Base-by-base conservation (phyloP, 192 early-diverging fungal species). In the Podila clonocystis region DNA sequence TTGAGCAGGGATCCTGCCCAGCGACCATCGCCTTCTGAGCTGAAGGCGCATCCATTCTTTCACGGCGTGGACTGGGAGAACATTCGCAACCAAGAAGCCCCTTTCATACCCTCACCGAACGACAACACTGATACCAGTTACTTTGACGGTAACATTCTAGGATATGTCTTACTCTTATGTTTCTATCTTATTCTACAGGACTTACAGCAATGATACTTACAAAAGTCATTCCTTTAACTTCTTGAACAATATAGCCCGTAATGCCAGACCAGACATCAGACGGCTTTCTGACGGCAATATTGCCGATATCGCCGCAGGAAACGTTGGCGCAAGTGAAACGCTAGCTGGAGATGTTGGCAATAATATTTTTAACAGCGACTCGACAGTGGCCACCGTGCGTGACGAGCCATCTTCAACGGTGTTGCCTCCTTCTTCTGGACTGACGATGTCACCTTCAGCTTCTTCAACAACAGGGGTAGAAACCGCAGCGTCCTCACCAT, bases 71-170 rank as follows among this genome's bases (percentile, higher is more conserved):
- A 96, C 36, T 93, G 95, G 92, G 86, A 89, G 52, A 87, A 90
- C 65, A 84, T 97, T 30, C 86, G 92, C 5, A 89, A 93, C 68
- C 91, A 91, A 74, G 86, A 90, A 36, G 93, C 96, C 2, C 95
- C 95, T 4, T 97, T 97, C 82, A 89, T 97, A 9, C 96, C 96
- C 20, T 85, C 86, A 30, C 93, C 94, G 15, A 90, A 88, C 28
- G 94, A 95, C 57, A 86, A 90, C n/a, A 87, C 88, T 2, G 96
- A 97, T 72, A 97, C 95, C 30, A 96, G 95, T 72, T 97, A 97
- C 80, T 97, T 97, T 87, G 95, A 95, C 68, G 88, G 91, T 92
- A 84, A 19, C 48, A 20, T 36, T 19, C 12, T 1, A 1, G 2
- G 5, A 13, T 5, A 33, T 9, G 4, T 7, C 5, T 45, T 49